Conservation (phyloP, 257 asterid genomes). For the Euphrasia confusa region DNA sequence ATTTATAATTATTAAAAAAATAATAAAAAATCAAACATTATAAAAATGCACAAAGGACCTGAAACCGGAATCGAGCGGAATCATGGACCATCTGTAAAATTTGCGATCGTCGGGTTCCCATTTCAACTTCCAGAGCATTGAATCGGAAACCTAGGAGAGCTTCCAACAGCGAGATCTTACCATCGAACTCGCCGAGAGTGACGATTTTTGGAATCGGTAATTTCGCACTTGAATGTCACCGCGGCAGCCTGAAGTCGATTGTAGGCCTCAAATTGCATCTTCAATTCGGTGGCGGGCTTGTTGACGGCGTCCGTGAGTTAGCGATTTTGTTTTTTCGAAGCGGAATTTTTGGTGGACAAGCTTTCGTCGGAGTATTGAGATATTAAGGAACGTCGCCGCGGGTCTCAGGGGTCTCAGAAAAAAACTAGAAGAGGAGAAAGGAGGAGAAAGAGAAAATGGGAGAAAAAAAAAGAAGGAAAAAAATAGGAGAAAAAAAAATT, state of each 20-base stretch:
- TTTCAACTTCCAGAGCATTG: conserved; percentile 89
- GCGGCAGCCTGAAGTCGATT: conserved; percentile 93
- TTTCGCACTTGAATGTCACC: conserved; percentile 90
- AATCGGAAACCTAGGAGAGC: conserved; percentile 91
- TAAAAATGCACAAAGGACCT: conserved; percentile 39
- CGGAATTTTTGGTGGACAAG: conserved; percentile 35
- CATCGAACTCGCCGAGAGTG: conserved; percentile 93
- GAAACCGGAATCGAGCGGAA: conserved; percentile 82
- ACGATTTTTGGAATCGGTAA: conserved; percentile 93
- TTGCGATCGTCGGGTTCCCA: conserved; percentile 97
- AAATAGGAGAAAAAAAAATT: too few relatives aligned
- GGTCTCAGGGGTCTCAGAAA: too few relatives aligned
- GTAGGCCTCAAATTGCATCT: conserved; percentile 26
- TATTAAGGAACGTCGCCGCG: too few relatives aligned
- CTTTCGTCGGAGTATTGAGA: conserved; percentile 21
- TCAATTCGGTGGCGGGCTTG: conserved; percentile 34
- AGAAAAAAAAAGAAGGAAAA: too few relatives aligned
- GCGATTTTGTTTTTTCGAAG: conserved; percentile 41
- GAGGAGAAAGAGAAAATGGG: too few relatives aligned
- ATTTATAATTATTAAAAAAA: too few relatives aligned
- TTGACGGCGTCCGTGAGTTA: neutral
- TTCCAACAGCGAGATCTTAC: conserved; percentile 92
- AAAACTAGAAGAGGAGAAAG: too few relatives aligned
- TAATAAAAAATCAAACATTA: too few relatives aligned
- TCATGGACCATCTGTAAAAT: conserved; percentile 91